These are phyloP conservation scores for Sesbania bispinosa DNA, from an alignment of 306 rosid species.

Conservation along the genomic window DNA sequence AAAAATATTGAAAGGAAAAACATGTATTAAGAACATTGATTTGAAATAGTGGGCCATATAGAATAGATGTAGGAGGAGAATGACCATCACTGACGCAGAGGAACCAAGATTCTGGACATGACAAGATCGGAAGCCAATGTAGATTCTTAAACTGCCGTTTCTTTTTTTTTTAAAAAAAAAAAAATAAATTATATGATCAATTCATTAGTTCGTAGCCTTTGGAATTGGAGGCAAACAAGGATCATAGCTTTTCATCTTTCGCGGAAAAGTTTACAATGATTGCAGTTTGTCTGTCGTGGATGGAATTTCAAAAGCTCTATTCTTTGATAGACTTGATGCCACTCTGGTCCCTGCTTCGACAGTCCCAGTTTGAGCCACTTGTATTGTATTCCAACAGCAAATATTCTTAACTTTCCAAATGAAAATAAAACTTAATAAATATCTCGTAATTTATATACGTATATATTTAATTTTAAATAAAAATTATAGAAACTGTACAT, in stretches of 20 bases:
- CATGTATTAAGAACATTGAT: too few species aligned
- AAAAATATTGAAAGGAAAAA: too few species aligned
- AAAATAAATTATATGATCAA: neutral
- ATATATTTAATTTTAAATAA: too few species aligned
- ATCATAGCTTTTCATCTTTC: neutral
- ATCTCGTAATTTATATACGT: too few species aligned
- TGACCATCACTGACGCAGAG: neutral
- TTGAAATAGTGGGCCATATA: too few species aligned
- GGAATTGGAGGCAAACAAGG: neutral
- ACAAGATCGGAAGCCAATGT: constrained; percentile 1
- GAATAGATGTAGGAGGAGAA: too few species aligned
- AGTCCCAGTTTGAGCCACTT: neutral
- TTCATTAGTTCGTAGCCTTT: neutral
- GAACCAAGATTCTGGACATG: neutral
- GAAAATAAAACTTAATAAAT: too few species aligned
- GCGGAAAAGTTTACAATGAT: neutral
- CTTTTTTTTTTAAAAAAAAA: neutral
- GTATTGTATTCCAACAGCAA: constrained; percentile 18
- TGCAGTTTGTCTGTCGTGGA: neutral
- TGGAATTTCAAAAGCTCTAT: neutral
- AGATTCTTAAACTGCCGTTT: neutral
- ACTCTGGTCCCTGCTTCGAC: neutral
- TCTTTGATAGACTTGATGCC: neutral
- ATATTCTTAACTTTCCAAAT: too few species aligned
- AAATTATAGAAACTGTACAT: too few species aligned